Evolutionary conservation across 345 rosid genomes (phyloP).

Genomic region (Linum tenue): DNA sequence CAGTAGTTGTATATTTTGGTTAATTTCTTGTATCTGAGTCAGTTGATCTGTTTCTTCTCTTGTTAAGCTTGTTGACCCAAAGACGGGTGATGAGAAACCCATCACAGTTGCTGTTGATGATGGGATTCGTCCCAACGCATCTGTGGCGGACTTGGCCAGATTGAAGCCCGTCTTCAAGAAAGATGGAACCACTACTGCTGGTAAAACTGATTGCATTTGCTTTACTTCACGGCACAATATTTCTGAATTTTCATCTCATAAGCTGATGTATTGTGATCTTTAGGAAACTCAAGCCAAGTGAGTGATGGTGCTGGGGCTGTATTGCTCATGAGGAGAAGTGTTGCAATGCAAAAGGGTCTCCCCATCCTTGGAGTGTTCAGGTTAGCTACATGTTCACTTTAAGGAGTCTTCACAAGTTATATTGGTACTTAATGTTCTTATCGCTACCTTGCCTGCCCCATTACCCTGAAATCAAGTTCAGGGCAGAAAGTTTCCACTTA

Average conservation of each 20-base stretch:
- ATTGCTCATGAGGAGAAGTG: slow-evolving; percentile 79
- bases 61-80: slow-evolving; percentile 63
- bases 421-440: not conserved
- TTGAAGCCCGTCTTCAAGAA: slow-evolving; percentile 77
- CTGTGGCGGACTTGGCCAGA: slow-evolving; percentile 56
- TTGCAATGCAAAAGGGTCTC: slow-evolving; percentile 75
- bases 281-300: slow-evolving; percentile 93
- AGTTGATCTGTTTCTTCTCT: slow-evolving; percentile 11
- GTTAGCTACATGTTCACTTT: not conserved
- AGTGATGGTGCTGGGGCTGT: slow-evolving; percentile 99
- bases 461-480: not conserved
- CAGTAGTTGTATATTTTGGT: not conserved
- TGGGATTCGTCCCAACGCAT: slow-evolving; percentile 70
- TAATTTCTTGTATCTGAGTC: not conserved
- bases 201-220: slow-evolving; percentile 21
- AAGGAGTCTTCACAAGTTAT: not conserved
- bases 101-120: slow-evolving; percentile 63
- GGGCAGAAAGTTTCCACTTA: not conserved
- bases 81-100: slow-evolving; percentile 68
- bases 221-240: not conserved
- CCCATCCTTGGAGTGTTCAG: slow-evolving; percentile 84
- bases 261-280: slow-evolving; percentile 6
- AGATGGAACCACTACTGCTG: slow-evolving; percentile 87
- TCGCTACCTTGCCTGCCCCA: too few relatives aligned
- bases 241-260: not conserved